Base-by-base conservation (phyloP, 2,329 filamentous ascomycete species). In the Colletotrichum musae region DNA sequence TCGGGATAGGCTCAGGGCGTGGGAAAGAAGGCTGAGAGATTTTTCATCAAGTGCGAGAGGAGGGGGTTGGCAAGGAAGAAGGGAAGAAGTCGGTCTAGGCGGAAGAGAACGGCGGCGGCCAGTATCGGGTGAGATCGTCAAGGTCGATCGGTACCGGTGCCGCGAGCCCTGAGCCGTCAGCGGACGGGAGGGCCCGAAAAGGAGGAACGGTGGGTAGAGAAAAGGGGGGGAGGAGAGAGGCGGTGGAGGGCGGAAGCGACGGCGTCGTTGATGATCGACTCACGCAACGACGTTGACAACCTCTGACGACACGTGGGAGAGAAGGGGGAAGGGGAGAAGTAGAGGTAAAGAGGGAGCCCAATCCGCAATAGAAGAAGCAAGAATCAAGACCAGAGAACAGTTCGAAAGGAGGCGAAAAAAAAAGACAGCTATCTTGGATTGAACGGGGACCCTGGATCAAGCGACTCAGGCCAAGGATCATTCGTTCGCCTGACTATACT, bases 31-130 rank as follows among this genome's bases (percentile, higher is more conserved):
- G 51, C 52, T 41, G 48, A 51, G 43, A 45, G n/a, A 45, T 15
- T 57, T 66, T 61, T 59, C 67, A 69, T 69, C 45, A 45, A 59
- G 62, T 45, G 54, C 54, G 61, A 56, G 47, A 26, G 39, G 41
- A 26, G 26, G 24, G 47, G 48, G 18, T 47, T 47, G 45, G 45
- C 45, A 18, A 36, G 45, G 16, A 50, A 50, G 47, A 18, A 50
- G n/a, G n/a, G 47, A 18, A 21, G n/a, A 50, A 12, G 47, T n/a
- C 21, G 18, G 21, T 53, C 32, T 10, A 36, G 7, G 32, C 32
- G 32, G 32, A 7, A 36, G 32, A 36, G 32, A 32, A 18, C 26
- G 26, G 26, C 6, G 10, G 24, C 13, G 51, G 24, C 45, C 6
- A 47, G 45, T 47, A 12, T 47, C 16, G 45, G 16, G 45, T 10